Base-by-base conservation (phyloP, 306 rosid genomes). In the Quercus ilex region DNA sequence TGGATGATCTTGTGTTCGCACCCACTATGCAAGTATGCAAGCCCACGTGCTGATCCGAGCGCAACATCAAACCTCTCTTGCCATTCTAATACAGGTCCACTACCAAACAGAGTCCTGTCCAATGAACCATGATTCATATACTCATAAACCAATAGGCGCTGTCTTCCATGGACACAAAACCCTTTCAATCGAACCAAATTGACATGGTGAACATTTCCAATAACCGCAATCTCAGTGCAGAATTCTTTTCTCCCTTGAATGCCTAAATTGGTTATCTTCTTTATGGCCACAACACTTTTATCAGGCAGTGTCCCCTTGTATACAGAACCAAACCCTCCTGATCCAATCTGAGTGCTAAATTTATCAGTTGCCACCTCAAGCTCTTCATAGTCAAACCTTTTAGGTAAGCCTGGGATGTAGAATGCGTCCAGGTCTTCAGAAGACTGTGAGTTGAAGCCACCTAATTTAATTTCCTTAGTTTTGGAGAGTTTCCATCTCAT, bases 121-220 rank as follows among this genome's bases (percentile, higher is more conserved):
- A 94, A 81, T 46, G 99, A 94, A 35, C 99, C 90, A 19, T 90
- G 97, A 46, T 91, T 91, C 99, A 94, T 94, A 78, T 91, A 94
- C 86, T 91, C 97, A 57, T 92, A 94, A 26, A 92, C 93, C 82
- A 92, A 77, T 68, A 94, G 76, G 17, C 97, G 91, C 51, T 89
- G 91, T 74, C 95, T 86, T 73, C 93, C 92, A 74, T 91, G 91
- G 26, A 89, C 95, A 33, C 99, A 94, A 52, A 92, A 94, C 12
- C 97, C 97, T 84, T 78, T 92, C 75, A 94, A 73, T 82, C 88
- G 92, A 52, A 94, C 97, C 89, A 94, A 78, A 79, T 92, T 92
- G 20, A 90, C 87, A 73, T 95, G 99, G 84, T 90, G 97, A 85
- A 91, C 84, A 51, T 85, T 91, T 52, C 99, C 99, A 73, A 95